A percentile compares a stretch with the other conserved stretches of the same genome.
These are phyloP conservation scores for Yarrowia sp. DNA, from an alignment of 805 yeast species.

Conservation along the genomic window DNA sequence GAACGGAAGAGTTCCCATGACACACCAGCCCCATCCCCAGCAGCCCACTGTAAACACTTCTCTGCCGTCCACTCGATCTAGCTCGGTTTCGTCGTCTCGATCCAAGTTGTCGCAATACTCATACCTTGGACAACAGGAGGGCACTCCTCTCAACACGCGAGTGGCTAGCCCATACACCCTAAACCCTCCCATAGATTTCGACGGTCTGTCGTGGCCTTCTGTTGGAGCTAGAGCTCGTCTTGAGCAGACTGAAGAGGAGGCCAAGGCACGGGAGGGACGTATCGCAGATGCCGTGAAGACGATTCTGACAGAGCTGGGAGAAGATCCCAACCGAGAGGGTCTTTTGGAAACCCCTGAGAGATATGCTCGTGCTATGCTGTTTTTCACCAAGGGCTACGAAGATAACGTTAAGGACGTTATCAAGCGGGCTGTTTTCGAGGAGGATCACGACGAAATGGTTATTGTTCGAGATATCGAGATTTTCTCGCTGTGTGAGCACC, in stretches of 20 bases:
- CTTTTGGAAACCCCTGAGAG: slow-evolving; percentile 90
- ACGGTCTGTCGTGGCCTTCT: slow-evolving; percentile 94
- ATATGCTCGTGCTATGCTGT: slow-evolving; percentile 94
- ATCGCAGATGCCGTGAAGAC: slow-evolving; percentile 80
- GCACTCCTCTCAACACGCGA: slow-evolving; percentile 27
- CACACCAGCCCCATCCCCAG: not conserved
- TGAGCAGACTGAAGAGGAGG: slow-evolving; percentile 64
- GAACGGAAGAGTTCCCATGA: not conserved
- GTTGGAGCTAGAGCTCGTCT: slow-evolving; percentile 75
- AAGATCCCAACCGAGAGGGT: slow-evolving; percentile 86
- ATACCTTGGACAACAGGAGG: not conserved
- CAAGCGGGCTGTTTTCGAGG: slow-evolving; percentile 94
- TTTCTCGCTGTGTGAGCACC: slow-evolving; percentile 94
- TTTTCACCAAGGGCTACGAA: slow-evolving; percentile 93
- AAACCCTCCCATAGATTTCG: slow-evolving; percentile 81
- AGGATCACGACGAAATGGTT: slow-evolving; percentile 98
- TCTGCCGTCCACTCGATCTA: not conserved
- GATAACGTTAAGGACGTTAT: slow-evolving; percentile 89
- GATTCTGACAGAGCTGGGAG: slow-evolving; percentile 79
- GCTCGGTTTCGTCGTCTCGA: slow-evolving; percentile 9
- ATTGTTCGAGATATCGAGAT: slow-evolving; percentile 93
- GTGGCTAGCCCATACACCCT: slow-evolving; percentile 77
- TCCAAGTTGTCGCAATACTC: slow-evolving; percentile 12
- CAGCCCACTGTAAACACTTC: not conserved
- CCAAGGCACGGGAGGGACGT: slow-evolving; percentile 61